phyloP scores from a whole-genome alignment of 2,329 filamentous ascomycete genomes.

The Fusarium pseudoanthophilum region DNA sequence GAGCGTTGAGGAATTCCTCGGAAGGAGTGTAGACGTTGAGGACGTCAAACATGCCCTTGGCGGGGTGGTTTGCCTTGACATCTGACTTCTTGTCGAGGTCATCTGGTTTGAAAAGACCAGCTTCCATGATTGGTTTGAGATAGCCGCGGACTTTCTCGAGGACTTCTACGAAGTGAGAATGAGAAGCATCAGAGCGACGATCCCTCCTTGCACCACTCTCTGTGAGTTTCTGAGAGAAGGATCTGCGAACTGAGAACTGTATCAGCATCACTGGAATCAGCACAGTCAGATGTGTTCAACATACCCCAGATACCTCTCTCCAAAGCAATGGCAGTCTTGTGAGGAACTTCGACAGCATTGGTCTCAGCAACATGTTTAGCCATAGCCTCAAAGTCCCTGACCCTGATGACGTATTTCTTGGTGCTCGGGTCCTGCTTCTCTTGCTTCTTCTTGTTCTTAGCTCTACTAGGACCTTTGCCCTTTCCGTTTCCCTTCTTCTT shows the following conservation, averaged over 20 bases:
- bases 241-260: constrained; percentile 10
- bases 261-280: not conserved
- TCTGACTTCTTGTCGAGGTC: not conserved
- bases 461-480: not conserved
- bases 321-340: constrained; percentile 14
- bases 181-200: constrained; percentile 1
- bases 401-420: constrained; percentile 15
- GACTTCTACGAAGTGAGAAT: constrained; percentile 33
- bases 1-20: constrained; percentile 28
- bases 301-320: constrained; percentile 30
- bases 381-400: constrained; percentile 34
- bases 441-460: not conserved
- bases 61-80: not conserved
- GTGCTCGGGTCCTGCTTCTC: not conserved
- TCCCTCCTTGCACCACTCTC: not conserved
- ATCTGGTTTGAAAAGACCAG: constrained; percentile 1
- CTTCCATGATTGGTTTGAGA: constrained; percentile 28
- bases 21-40: constrained; percentile 32
- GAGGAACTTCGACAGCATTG: constrained; percentile 20
- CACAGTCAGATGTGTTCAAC: not conserved
- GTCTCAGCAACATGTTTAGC: constrained; percentile 21
- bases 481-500: constrained; percentile 16
- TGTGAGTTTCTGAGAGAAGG: constrained; percentile 17
- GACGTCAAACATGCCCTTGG: constrained; percentile 22
- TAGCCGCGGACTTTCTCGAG: constrained; percentile 33